phyloP scores from a whole-genome alignment of 2,329 filamentous ascomycete species.

The Apiospora sp. region DNA sequence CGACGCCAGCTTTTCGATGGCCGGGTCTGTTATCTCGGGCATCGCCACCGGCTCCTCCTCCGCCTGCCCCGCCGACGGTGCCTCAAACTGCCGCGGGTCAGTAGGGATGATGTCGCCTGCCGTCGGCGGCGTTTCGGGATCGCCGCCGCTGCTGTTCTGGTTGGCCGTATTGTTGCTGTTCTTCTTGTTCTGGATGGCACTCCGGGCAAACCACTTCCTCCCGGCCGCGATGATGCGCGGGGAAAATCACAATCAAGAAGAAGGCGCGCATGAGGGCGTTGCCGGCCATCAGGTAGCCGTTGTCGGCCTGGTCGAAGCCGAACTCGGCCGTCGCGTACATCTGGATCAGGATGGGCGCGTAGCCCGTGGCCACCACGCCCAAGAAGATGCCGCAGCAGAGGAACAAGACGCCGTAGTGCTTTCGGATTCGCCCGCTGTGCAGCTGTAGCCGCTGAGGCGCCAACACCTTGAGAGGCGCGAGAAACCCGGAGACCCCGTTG shows the following conservation, averaged over 20 bases:
- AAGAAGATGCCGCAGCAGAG: conserved; percentile 72
- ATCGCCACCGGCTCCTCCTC: conserved; percentile 10
- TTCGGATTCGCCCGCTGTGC: conserved; percentile 53
- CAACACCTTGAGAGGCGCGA: conserved; percentile 70
- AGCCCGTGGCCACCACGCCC: conserved; percentile 73
- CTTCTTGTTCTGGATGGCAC: background rate
- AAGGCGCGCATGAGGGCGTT: conserved; percentile 59
- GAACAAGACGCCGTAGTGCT: conserved; percentile 69
- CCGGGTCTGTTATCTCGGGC: conserved; percentile 31
- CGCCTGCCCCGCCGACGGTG: background rate
- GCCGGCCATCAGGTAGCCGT: conserved; percentile 60
- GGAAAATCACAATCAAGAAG: conserved; percentile 60
- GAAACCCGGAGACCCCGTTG: conserved; percentile 59
- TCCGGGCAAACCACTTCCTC: conserved; percentile 38
- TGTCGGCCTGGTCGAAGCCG: conserved; percentile 57
- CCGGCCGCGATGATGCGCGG: conserved; percentile 57
- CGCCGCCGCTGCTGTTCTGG: no score
- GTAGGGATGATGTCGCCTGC: background rate
- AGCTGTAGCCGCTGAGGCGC: conserved; percentile 63
- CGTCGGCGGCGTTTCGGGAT: conserved; percentile 15
- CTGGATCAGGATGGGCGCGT: conserved; percentile 67
- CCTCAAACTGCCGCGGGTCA: conserved; percentile 11
- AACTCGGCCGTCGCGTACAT: conserved; percentile 63
- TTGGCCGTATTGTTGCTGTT: background rate
- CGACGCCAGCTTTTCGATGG: conserved; percentile 53